Conservation (phyloP, 2,329 filamentous ascomycete species). For the Colletotrichum echinochloae region DNA sequence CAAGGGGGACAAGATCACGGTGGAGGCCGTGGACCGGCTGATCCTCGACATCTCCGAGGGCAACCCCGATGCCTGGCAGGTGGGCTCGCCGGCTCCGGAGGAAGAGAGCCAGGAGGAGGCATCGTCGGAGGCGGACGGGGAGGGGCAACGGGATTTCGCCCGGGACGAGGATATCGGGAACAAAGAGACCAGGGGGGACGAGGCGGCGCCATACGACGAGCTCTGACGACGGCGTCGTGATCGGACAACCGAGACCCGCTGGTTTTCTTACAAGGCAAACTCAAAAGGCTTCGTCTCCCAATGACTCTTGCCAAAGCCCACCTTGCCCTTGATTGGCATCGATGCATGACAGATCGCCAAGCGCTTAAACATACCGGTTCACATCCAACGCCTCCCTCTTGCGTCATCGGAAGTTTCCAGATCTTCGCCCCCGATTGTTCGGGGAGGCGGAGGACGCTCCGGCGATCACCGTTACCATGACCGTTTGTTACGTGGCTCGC, state of each 20-base stretch:
- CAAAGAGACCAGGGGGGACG: not conserved
- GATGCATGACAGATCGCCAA: too few relatives aligned
- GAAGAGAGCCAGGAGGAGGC: not conserved
- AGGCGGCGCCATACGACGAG: slow-evolving; percentile 33
- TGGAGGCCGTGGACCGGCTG: slow-evolving; percentile 55
- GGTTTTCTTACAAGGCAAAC: not conserved
- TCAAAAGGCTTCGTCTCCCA: not conserved
- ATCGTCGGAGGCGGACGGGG: not conserved
- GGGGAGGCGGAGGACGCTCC: not conserved
- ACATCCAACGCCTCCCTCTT: too few relatives aligned
- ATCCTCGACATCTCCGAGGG: slow-evolving; percentile 59
- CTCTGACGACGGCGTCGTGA: not conserved
- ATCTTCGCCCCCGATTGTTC: too few relatives aligned
- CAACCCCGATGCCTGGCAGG: slow-evolving; percentile 55
- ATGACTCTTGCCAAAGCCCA: too few relatives aligned
- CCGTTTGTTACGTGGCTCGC: too few relatives aligned
- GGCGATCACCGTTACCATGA: not conserved
- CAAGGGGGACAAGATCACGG: slow-evolving; percentile 45
- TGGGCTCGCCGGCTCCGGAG: slow-evolving; percentile 25
- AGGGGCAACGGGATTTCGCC: not conserved
- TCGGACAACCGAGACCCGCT: not conserved
- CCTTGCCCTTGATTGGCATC: not conserved
- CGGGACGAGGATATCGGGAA: not conserved
- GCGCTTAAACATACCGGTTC: too few relatives aligned
- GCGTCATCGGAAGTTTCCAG: not conserved